These are phyloP conservation scores for sorghum (Sorghum bicolor) DNA, from an alignment of 176 grass and related monocot species.

Conservation along the genomic window DNA sequence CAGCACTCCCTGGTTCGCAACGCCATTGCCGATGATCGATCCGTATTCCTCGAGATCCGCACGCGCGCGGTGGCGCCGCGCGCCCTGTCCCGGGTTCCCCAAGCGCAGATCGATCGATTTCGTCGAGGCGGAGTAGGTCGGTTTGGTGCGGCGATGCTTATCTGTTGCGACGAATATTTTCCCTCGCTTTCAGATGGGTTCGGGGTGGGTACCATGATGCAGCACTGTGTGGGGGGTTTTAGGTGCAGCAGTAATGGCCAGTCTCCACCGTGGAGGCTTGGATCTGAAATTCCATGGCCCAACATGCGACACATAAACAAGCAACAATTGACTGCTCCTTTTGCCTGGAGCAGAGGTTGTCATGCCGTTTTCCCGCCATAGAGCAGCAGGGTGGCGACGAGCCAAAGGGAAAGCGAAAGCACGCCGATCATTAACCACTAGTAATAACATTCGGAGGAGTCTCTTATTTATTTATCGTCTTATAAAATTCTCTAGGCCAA, in stretches of 20 bases:
- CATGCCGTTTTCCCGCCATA: background rate
- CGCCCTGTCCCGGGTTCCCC: background rate
- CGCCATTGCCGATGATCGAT: background rate
- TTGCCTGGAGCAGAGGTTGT: background rate
- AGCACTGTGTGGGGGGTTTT: background rate
- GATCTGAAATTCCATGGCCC: background rate
- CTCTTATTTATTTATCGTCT: background rate
- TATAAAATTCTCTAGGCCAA: background rate
- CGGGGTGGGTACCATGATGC: background rate
- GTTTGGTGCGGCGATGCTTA: background rate
- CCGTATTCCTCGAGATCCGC: background rate
- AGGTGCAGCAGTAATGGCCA: background rate
- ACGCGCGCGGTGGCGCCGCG: background rate
- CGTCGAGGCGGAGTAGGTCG: background rate
- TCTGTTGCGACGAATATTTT: background rate
- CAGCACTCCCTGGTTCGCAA: background rate
- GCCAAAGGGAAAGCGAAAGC: slow-evolving; percentile 1
- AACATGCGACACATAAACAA: background rate
- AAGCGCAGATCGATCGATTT: slow-evolving; percentile 5
- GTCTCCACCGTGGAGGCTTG: background rate
- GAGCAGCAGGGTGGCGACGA: background rate
- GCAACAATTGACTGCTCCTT: background rate
- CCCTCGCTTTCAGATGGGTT: slow-evolving; percentile 17
- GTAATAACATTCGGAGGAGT: background rate
- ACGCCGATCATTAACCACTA: background rate